phyloP scores from a whole-genome alignment of 768 basidiomycete species.

The Roridomyces roridus region DNA sequence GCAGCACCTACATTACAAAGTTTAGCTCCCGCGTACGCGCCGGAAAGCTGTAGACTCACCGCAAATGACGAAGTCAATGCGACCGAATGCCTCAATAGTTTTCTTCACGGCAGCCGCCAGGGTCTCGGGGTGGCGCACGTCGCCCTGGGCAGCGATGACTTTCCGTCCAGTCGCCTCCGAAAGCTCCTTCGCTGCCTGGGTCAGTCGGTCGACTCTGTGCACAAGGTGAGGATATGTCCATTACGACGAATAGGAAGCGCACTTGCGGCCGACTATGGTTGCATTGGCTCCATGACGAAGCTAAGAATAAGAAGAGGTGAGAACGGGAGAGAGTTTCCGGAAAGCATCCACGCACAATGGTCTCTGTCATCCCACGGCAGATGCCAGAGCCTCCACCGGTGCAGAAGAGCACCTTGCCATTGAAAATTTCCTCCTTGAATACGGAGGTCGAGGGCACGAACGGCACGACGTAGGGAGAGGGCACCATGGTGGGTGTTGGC shows the following conservation, averaged over 20 bases:
- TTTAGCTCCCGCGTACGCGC: background rate
- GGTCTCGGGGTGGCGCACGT: slow-evolving; percentile 80
- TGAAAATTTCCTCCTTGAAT: slow-evolving; percentile 85
- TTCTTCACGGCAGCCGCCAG: slow-evolving; percentile 79
- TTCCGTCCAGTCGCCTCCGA: slow-evolving; percentile 68
- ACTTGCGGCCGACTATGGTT: slow-evolving; percentile 89
- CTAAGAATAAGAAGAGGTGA: slow-evolving; percentile 40
- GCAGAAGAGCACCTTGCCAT: slow-evolving; percentile 89
- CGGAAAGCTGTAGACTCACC: slow-evolving; percentile 56
- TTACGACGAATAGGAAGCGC: slow-evolving; percentile 32
- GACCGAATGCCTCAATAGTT: slow-evolving; percentile 78
- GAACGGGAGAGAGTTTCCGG: background rate
- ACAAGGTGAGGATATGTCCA: slow-evolving; percentile 5
- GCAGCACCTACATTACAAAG: slow-evolving; percentile 71
- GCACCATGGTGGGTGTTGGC: too few relatives aligned
- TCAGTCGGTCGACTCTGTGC: slow-evolving; percentile 72
- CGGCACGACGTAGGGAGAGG: too few relatives aligned
- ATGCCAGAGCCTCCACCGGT: slow-evolving; percentile 95
- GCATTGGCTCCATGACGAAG: slow-evolving; percentile 86
- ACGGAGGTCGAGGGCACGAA: too few relatives aligned
- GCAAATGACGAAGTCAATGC: slow-evolving; percentile 94
- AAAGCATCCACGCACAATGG: slow-evolving; percentile 59
- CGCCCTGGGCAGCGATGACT: slow-evolving; percentile 78
- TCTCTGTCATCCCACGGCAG: slow-evolving; percentile 86
- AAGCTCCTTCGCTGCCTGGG: slow-evolving; percentile 72